Percentiles rank a stretch among this genome's conserved stretches.
These are phyloP conservation scores for Penicillium steckii DNA, from an alignment of 495 filamentous ascomycete species.

Conservation along the genomic window DNA sequence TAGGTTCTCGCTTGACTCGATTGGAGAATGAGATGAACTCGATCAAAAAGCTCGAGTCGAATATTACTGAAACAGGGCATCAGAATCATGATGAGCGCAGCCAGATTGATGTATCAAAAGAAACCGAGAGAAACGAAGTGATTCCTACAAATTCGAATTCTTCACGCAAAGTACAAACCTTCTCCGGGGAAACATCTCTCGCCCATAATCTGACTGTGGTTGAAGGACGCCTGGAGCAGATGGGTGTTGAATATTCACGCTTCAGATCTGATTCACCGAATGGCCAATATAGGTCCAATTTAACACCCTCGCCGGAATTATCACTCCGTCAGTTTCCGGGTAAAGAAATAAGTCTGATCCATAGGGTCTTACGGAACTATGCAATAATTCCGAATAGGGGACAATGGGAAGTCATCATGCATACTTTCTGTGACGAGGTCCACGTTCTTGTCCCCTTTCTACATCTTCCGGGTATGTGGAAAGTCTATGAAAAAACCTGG, in stretches of 20 bases:
- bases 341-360: neutral
- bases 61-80: neutral
- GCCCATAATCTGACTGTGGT: constrained; percentile 22
- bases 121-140: neutral
- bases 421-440: constrained; percentile 23
- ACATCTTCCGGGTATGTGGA: constrained; percentile 17
- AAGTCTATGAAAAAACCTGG: constrained; percentile 14
- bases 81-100: neutral
- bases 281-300: constrained; percentile 7
- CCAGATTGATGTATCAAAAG: neutral
- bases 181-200: constrained; percentile 29
- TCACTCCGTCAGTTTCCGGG: neutral
- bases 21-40: constrained; percentile 12
- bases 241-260: constrained; percentile 12
- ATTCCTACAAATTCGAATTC: neutral
- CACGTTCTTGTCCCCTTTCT: constrained; percentile 28
- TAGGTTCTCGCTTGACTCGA: constrained; percentile 6
- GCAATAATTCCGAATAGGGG: constrained; percentile 9
- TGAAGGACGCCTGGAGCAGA: constrained; percentile 22
- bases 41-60: neutral
- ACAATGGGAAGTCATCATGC: constrained; percentile 18
- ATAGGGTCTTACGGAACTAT: constrained; percentile 4
- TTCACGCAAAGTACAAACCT: constrained; percentile 9
- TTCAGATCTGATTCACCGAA: constrained; percentile 6
- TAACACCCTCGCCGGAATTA: constrained; percentile 9